These are phyloP conservation scores for Saccharomyces hybrid DNA, from an alignment of 1,139 yeast species.

Conservation along the genomic window DNA sequence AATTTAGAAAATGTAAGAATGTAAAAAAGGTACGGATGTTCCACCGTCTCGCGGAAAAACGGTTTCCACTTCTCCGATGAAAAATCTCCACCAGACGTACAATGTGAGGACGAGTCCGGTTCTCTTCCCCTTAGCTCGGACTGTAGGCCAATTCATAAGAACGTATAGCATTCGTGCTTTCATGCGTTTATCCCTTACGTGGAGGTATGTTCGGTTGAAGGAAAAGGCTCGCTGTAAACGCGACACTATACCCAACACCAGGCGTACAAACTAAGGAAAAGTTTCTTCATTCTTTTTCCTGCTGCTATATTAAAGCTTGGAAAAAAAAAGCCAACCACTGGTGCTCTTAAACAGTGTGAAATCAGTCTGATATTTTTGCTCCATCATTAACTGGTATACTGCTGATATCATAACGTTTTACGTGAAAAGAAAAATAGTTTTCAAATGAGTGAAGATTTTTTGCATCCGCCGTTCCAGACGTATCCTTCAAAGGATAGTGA, in stretches of 20 bases:
- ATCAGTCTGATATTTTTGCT: neutral
- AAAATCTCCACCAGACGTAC: neutral
- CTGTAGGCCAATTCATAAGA: neutral
- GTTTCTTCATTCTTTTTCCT: neutral
- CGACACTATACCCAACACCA: neutral
- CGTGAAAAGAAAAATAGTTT: neutral
- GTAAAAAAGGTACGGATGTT: neutral
- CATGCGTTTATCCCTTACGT: neutral
- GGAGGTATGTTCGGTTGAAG: neutral
- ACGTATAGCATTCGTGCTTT: neutral
- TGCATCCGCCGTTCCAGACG: constrained; percentile 13
- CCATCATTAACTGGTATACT: neutral
- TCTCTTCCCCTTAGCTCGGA: neutral
- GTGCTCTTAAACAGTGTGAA: neutral
- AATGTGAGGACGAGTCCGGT: neutral
- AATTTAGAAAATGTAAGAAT: neutral
- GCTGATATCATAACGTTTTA: neutral
- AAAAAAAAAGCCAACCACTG: neutral
- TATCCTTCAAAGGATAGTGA: constrained; percentile 50
- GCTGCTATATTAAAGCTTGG: neutral
- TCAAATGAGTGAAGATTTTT: neutral
- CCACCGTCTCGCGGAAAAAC: neutral
- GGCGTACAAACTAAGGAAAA: neutral
- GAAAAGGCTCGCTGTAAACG: neutral
- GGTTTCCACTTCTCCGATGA: neutral